Percentiles rank a stretch among this genome's conserved stretches.
phyloP scores from a whole-genome alignment of 805 yeast species.

The Yarrowia deformans region DNA sequence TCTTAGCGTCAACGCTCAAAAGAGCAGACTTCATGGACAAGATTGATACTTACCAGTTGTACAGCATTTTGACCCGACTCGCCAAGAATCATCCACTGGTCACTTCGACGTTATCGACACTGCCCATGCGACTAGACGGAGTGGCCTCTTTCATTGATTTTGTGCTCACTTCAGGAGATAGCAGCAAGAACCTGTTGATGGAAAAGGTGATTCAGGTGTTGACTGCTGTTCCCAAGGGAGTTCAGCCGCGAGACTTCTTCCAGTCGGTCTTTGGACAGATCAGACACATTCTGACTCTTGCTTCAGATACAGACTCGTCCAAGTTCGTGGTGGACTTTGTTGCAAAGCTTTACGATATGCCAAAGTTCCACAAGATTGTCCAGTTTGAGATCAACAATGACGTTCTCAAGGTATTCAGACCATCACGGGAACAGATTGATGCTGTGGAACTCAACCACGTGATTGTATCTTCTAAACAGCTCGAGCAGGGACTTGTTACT shows the following conservation, averaged over 20 bases:
- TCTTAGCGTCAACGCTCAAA: constrained; percentile 1
- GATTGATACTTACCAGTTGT: constrained; percentile 27
- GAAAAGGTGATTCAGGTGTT: constrained; percentile 23
- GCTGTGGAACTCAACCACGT: neutral
- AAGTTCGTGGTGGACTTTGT: constrained; percentile 22
- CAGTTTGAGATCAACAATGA: constrained; percentile 21
- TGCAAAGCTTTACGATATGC: neutral
- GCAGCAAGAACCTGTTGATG: constrained; percentile 5
- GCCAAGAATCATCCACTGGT: constrained; percentile 16
- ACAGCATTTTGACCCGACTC: constrained; percentile 12
- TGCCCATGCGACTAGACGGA: constrained; percentile 36
- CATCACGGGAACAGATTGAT: constrained; percentile 14
- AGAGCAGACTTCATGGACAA: constrained; percentile 5
- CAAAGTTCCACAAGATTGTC: constrained; percentile 25
- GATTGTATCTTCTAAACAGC: neutral
- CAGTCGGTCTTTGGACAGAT: constrained; percentile 1
- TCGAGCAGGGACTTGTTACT: constrained; percentile 6
- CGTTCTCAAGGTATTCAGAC: neutral
- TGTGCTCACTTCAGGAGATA: constrained; percentile 11
- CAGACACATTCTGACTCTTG: constrained; percentile 3
- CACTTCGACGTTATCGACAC: constrained; percentile 10
- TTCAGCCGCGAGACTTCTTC: constrained; percentile 18
- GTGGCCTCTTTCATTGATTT: constrained; percentile 29
- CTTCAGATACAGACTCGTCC: constrained; percentile 21
- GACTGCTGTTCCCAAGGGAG: constrained; percentile 18